A percentile compares a stretch with the other conserved stretches of the same genome.
Conservation (phyloP, 225 moss, liverwort and hornwort species). For the Pseudoscleropodium purum region DNA sequence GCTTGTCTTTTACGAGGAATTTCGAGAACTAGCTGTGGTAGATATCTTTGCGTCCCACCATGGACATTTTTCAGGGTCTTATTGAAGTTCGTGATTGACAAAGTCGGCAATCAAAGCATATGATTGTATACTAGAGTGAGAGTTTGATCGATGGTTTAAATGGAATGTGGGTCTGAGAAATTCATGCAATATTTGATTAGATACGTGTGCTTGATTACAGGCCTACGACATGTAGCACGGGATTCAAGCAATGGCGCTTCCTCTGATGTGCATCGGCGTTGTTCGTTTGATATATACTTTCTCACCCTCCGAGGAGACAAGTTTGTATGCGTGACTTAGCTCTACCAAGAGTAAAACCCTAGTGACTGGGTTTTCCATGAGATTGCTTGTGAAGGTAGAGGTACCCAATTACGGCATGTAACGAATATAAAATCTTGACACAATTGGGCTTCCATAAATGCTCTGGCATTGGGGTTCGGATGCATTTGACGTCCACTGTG, state of each 20-base stretch:
- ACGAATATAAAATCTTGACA: neutral
- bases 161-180: neutral
- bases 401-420: neutral
- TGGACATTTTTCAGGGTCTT: neutral
- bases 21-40: neutral
- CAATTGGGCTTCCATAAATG: neutral
- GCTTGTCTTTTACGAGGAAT: neutral
- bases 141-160: neutral
- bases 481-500: neutral
- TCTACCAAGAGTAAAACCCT: neutral
- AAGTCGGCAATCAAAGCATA: neutral
- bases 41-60: neutral
- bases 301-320: neutral
- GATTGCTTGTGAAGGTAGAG: neutral
- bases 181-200: neutral
- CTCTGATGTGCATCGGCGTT: slow-evolving; percentile 8
- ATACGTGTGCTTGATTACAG: neutral
- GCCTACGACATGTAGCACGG: neutral
- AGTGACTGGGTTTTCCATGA: too few relatives aligned
- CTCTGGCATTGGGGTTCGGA: neutral
- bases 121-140: neutral
- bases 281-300: neutral
- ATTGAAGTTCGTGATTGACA: neutral
- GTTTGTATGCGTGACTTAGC: neutral
- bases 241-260: slow-evolving; percentile 3